Evolutionary conservation across 192 early-diverging fungal species (phyloP), one percentile per base, ranked within the genome.

Genomic region (Spinellus fusiger): DNA sequence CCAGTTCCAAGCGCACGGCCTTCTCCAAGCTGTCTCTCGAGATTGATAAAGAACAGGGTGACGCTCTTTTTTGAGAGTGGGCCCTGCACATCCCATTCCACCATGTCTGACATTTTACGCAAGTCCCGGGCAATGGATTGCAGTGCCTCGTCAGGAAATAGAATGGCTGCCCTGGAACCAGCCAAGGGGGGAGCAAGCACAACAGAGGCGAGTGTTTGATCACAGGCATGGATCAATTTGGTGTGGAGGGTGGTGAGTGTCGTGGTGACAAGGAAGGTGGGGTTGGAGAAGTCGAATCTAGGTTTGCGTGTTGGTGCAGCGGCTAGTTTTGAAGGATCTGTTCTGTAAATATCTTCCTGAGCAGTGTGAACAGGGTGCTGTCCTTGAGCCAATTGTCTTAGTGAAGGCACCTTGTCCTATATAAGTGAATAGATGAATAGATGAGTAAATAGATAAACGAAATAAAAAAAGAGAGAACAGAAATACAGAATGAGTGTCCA

Each of bases 101-200:
- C 67, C 66, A 74, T 68, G 25, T 69, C 62, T 6, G 62, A 22
- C 72, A 74, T 74, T 58, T 65, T 61, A 13, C 47, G 51, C 4
- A 69, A 25, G 23, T 68, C 64, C 3, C 50, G 38, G 12, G 61
- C 26, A 38, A 74, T 61, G 4, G 26, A 18, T 6, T 59, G 35
- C 8, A 74, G 52, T 27, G 37, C 23, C 0, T 74, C 59, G 10
- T 40, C 44, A 18, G 67, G 72, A 64, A 56, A 64, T 15, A 47
- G 4, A 13, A 59, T 15, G 3, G 28, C 26, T 0, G 48, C 32
- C 40, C 47, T 33, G 15, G 64, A 35, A 27, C 38, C 38, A 35
- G 56, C 23, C 4, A 10, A 25, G 18, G 44, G 46, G 27, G 34
- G 33, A 50, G 47, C 48, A 23, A 59, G 48, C 10, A 68, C 20